phyloP scores from a whole-genome alignment of 345 rosid genomes.

The Erucastrum elatum region DNA sequence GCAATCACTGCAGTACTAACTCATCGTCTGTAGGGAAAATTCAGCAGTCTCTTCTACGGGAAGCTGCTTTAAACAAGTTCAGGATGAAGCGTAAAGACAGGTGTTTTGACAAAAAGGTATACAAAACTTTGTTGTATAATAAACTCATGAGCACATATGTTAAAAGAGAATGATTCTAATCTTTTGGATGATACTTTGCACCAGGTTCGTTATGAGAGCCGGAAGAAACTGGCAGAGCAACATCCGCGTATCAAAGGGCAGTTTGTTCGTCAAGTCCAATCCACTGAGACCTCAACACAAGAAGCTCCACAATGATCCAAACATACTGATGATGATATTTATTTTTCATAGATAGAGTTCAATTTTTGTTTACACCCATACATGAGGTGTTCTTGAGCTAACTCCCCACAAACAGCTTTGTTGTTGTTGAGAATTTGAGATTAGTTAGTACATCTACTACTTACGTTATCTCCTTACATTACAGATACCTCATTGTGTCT shows the following conservation, averaged over 20 bases:
- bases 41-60: slow-evolving; percentile 64
- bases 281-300: slow-evolving; percentile 25
- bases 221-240: slow-evolving; percentile 72
- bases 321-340: slow-evolving; percentile 11
- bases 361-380: slow-evolving; percentile 18
- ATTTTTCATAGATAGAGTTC: neutral
- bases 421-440: slow-evolving; percentile 22
- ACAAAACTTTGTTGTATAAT: neutral
- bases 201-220: slow-evolving; percentile 78
- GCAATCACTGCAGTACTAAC: slow-evolving; percentile 51
- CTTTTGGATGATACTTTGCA: neutral
- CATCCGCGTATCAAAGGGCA: slow-evolving; percentile 67
- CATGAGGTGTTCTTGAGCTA: slow-evolving; percentile 15
- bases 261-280: slow-evolving; percentile 54
- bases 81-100: slow-evolving; percentile 93
- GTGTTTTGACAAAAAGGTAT: slow-evolving; percentile 92
- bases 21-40: slow-evolving; percentile 41
- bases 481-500: neutral
- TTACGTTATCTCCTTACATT: neutral
- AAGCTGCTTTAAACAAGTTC: slow-evolving; percentile 86
- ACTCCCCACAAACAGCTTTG: slow-evolving; percentile 17
- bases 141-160: too few relatives aligned
- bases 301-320: slow-evolving; percentile 18
- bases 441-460: neutral
- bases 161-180: slow-evolving; percentile 3